Evolutionary conservation across 345 rosid genomes (phyloP), one percentile per base, ranked within the genome.

Genomic region (Eucalyptus polybractea): DNA sequence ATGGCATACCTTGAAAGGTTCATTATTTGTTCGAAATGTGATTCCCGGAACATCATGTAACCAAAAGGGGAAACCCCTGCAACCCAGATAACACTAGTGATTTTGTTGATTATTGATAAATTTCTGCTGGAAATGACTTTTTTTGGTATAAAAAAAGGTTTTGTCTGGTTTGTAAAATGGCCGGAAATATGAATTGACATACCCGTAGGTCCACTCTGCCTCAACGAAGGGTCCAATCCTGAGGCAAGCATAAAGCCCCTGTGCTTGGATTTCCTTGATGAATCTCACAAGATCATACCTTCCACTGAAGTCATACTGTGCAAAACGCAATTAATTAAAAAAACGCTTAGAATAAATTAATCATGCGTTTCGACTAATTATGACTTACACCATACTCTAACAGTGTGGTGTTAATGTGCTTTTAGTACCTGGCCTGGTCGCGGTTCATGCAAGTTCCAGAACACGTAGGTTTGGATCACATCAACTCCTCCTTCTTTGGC

Each of bases 121-220:
- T 14, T 50, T 50, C 51, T 86, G 37, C 33, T 49, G 22, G 13
- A 45, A 31, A 47, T 51, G 45, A 86, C 33, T 86, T 33, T 31
- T 9, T 19, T 19, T 17, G n/a, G 29, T 31, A 29, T 56, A 24
- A 56, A 56, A 65, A 25, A 67, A 62, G 15, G 6, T 31, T 50
- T 21, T n/a, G 60, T 25, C 40, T 50, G 44, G 85, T 88, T 9
- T 2, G 6, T 19, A 54, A 54, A 72, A 53, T 50, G 7, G 44
- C 44, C 49, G 21, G 60, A 86, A 50, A 8, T 5, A 88, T 7
- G 58, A 89, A 13, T 11, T 62, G 58, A 50, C 49, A 27, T 92
- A 97, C 98, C 99, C 99, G 54, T 96, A 97, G 88, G 91, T 92
- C 99, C 99, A 97, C 91, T 97, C 99, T n/a, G 94, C 91, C 90